These are phyloP conservation scores for Hysterium pulicare DNA, from an alignment of 2,329 filamentous ascomycete genomes.

Conservation along the genomic window DNA sequence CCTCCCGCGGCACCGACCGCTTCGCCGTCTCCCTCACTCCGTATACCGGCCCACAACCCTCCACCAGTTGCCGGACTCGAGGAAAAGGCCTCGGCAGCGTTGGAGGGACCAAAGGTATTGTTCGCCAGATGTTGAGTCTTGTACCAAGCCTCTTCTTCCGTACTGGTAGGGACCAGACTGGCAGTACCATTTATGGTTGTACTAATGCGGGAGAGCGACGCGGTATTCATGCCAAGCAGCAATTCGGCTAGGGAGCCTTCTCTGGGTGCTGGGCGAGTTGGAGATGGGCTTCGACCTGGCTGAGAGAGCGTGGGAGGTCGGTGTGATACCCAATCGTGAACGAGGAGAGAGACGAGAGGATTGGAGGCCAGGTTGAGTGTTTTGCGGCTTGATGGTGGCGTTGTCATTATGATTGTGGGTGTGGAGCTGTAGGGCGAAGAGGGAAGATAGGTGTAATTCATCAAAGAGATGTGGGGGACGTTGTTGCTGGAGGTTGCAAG, in stretches of 20 bases:
- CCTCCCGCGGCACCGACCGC: slow-evolving; percentile 47
- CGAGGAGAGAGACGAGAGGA: slow-evolving; percentile 85
- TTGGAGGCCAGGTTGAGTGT: slow-evolving; percentile 79
- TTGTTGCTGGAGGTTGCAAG: slow-evolving; percentile 85
- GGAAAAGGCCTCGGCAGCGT: slow-evolving; percentile 20
- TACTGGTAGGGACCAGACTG: slow-evolving; percentile 66
- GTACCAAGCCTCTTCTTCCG: slow-evolving; percentile 81
- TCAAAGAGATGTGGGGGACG: slow-evolving; percentile 86
- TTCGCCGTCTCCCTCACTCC: slow-evolving; percentile 40
- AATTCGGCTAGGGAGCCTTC: slow-evolving; percentile 76
- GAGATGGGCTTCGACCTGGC: slow-evolving; percentile 56
- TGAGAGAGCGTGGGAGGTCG: slow-evolving; percentile 70
- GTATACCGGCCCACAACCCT: slow-evolving; percentile 47
- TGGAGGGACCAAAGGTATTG: slow-evolving; percentile 69
- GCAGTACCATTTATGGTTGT: slow-evolving; percentile 93
- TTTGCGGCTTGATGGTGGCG: slow-evolving; percentile 73
- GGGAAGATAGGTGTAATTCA: slow-evolving; percentile 98
- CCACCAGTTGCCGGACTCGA: slow-evolving; percentile 36
- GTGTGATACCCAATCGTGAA: slow-evolving; percentile 97
- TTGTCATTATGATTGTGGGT: slow-evolving; percentile 83
- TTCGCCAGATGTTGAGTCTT: slow-evolving; percentile 82
- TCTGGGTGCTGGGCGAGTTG: slow-evolving; percentile 47
- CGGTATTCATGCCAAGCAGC: slow-evolving; percentile 86
- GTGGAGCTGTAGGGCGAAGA: slow-evolving; percentile 62
- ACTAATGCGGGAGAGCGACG: slow-evolving; percentile 80